Percentiles rank a stretch among this genome's conserved stretches.
These are phyloP conservation scores for Tuber aestivum DNA, from an alignment of 495 filamentous ascomycete species.

Conservation along the genomic window DNA sequence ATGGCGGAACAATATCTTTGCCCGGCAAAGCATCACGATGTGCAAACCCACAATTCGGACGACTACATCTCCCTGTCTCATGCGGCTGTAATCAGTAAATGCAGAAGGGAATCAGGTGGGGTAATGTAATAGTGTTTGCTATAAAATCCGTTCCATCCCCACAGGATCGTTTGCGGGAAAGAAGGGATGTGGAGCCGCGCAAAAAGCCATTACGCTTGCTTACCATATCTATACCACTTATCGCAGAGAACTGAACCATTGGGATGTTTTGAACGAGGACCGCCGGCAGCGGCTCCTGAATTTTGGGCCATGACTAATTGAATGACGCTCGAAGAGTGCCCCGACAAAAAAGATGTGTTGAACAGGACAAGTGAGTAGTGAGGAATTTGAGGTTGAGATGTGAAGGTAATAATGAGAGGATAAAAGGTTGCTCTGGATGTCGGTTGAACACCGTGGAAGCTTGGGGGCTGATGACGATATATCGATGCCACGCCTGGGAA, in stretches of 20 bases:
- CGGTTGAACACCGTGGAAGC: neutral
- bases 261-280: neutral
- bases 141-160: neutral
- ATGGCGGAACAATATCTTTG: slow-evolving; percentile 12
- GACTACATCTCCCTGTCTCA: slow-evolving; percentile 18
- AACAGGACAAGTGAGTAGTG: neutral
- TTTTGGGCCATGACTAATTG: neutral
- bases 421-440: neutral
- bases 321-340: neutral
- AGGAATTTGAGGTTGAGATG: neutral
- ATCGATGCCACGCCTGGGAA: neutral
- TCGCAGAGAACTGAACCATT: slow-evolving; percentile 31
- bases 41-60: slow-evolving; percentile 11
- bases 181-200: neutral
- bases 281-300: neutral
- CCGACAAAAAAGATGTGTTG: neutral
- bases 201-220: neutral
- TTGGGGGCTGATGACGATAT: neutral
- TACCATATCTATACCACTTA: slow-evolving; percentile 20
- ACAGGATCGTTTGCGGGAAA: neutral
- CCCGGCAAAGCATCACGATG: slow-evolving; percentile 7
- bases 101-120: neutral
- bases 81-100: neutral
- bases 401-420: neutral
- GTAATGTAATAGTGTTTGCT: neutral